A percentile compares a stretch with the other conserved stretches of the same genome.
phyloP scores from a whole-genome alignment of 441 rosid genomes.

The Gossypium davidsonii region DNA sequence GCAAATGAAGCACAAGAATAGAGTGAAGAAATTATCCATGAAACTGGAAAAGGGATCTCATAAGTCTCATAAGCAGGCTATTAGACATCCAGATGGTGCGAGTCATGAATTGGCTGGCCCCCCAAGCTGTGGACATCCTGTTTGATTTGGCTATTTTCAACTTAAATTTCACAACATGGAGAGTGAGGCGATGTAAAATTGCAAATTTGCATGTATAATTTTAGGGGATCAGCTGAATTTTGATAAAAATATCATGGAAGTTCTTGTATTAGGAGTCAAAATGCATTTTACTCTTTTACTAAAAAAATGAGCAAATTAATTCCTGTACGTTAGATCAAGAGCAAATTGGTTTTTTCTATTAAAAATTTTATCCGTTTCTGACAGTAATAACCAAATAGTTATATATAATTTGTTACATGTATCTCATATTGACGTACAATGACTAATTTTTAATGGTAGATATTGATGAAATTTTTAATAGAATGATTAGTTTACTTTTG shows the following conservation, averaged over 20 bases:
- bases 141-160: neutral
- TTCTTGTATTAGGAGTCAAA: no score
- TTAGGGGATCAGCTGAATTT: slow-evolving; percentile 7
- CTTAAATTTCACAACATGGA: slow-evolving; percentile 3
- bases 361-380: no score
- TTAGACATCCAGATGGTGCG: neutral
- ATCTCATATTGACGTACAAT: no score
- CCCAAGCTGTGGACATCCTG: slow-evolving; percentile 14
- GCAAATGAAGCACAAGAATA: slow-evolving; percentile 21
- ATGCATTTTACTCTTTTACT: no score
- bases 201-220: slow-evolving; percentile 12
- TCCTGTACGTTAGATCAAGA: no score
- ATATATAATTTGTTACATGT: no score
- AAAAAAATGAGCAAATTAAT: no score
- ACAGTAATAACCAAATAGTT: no score
- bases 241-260: no score
- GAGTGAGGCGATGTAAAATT: slow-evolving; percentile 10
- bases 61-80: slow-evolving; percentile 15
- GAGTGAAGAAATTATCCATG: slow-evolving; percentile 18
- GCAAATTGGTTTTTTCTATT: accelerated
- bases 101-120: slow-evolving; percentile 13
- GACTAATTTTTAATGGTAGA: no score
- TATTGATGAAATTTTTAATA: no score
- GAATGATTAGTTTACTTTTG: no score
- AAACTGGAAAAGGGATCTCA: slow-evolving; percentile 20